Evolutionary conservation across 2,329 filamentous ascomycete genomes (phyloP), one percentile per base, ranked within the genome.

Genomic region (Neofusicoccum laricinum): DNA sequence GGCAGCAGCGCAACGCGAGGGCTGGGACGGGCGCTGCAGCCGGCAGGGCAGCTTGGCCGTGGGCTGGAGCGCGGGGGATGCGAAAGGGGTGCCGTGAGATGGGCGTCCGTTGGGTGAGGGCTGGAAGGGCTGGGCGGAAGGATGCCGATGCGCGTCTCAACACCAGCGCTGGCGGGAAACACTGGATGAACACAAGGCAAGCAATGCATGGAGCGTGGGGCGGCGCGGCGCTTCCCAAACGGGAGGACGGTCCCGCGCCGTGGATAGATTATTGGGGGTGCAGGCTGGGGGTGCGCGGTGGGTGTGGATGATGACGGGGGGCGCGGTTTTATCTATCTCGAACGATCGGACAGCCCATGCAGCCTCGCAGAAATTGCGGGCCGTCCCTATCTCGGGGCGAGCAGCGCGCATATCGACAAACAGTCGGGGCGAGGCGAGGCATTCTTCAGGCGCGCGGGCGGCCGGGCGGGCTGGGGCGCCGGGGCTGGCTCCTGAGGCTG

Each of bases 321-420:
- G 49, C 38, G 61, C 34, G 46, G 36, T 50, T 43, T 58, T 43
- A 40, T 51, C 43, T 53, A 63, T 63, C 61, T 63, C 61, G 61
- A 63, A 63, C 61, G 61, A 63, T 63, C 61, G 61, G 61, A 53
- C 40, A 63, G 21, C 55, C 61, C 48, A 63, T 63, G 61, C 61
- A 63, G 61, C 48, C 45, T 63, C 15, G 61, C 48, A 61, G 61
- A 63, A 62, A 63, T 63, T 63, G 61, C 61, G 61, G 61, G 48
- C 61, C 61, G 61, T 43, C 34, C 61, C 61, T 53, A 50, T 63
- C 48, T 50, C 48, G 61, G 40, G 46, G 59, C 46, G 59, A 62
- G 53, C 50, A 49, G 50, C 53, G 40, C 53, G 53, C 53, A 58
- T 58, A 34, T 45, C 53, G 55, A 59, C 55, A 45, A 59, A 59